Evolutionary conservation across 805 yeast genomes (phyloP).

Genomic region (Candida cerambycidarum): DNA sequence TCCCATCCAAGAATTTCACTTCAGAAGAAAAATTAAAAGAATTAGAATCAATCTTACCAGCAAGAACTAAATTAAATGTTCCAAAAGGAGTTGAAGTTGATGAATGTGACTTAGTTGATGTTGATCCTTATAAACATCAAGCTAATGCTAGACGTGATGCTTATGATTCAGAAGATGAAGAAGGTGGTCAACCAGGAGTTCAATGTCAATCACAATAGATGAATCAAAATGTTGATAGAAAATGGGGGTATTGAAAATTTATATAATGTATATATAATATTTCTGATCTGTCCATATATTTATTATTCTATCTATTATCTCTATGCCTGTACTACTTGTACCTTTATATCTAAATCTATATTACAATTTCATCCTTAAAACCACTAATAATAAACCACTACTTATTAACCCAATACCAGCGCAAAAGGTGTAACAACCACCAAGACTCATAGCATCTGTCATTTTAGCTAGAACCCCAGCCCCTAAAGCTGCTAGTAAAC

Average conservation of each 20-base stretch:
- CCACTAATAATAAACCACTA: constrained; percentile 14
- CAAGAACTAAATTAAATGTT: constrained; percentile 59
- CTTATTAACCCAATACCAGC: constrained; percentile 40
- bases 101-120: constrained; percentile 71
- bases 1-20: constrained; percentile 78
- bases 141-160: constrained; percentile 42
- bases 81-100: constrained; percentile 79
- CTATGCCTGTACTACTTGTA: no score
- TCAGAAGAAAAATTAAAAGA: constrained; percentile 69
- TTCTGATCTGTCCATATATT: no score
- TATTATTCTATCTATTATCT: neutral
- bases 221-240: neutral
- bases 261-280: constrained; percentile 5
- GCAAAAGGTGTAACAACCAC: constrained; percentile 78
- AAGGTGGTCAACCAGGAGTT: constrained; percentile 63
- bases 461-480: constrained; percentile 66
- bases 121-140: constrained; percentile 63
- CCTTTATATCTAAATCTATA: no score
- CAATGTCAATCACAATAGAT: constrained; percentile 91
- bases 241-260: neutral
- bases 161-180: constrained; percentile 46
- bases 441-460: constrained; percentile 56
- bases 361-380: constrained; percentile 4
- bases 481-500: constrained; percentile 69
- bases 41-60: constrained; percentile 77